Base-by-base conservation (phyloP, 192 early-diverging fungal species). In the Physocladia obscura region DNA sequence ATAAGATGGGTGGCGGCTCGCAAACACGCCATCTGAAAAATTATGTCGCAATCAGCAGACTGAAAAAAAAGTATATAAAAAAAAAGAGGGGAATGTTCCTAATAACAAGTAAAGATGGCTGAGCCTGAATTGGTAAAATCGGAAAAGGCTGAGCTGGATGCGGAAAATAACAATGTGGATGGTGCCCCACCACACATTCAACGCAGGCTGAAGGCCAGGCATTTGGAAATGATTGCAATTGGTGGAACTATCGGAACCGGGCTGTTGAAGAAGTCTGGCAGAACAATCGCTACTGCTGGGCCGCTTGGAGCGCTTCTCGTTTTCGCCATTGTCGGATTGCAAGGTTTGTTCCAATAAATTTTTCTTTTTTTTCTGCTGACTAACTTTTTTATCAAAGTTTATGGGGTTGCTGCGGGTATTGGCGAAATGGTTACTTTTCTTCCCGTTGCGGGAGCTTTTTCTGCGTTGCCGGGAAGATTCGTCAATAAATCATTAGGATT, bases 341-440 rank as follows among this genome's bases (percentile, higher is more conserved):
- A 92, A 47, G 79, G 83, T 0, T 74, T 0, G 91, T 91, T 2
- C 89, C 90, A 0, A 81, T 82, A 2, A 90, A 91, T 54, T 74
- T 81, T 4, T 75, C 91, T 47, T 64, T 91, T 27, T 88, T 89
- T 30, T 92, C 88, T 56, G 34, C 74, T 88, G 17, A 88, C 78
- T 73, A 77, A 64, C n/a, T 44, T n/a, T n/a, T 44, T n/a, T n/a
- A 22, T 59, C 62, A n/a, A 48, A 77, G 29, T 72, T 73, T 82
- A 68, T 57, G 58, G 55, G 51, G 76, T 79, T 39, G 76, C 89
- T 78, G 88, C 84, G 2, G 88, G 85, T 69, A 81, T 94, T 55
- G 91, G 90, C 72, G 92, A 94, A 76, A 89, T 93, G 89, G 81
- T 86, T 1, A 88, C 92, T 0, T 90, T 83, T 54, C 83, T 93